phyloP scores from a whole-genome alignment of 2,329 filamentous ascomycete species.

The Alternaria sp. region DNA sequence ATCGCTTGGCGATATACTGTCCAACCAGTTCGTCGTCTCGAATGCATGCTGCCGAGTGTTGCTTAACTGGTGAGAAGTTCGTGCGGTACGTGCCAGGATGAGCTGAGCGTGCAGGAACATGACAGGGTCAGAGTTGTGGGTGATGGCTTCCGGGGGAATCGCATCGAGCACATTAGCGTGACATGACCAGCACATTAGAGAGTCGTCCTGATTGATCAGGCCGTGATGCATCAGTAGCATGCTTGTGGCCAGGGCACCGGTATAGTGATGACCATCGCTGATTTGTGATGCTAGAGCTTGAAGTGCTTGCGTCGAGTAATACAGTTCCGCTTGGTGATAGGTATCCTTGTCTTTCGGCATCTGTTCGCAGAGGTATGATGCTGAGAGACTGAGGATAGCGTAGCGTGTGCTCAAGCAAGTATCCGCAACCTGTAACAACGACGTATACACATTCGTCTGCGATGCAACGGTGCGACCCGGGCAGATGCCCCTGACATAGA shows the following conservation, averaged over 20 bases:
- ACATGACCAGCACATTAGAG: conserved; percentile 40
- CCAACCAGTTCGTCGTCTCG: conserved; percentile 35
- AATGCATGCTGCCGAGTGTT: conserved; percentile 31
- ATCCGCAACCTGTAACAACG: conserved; percentile 30
- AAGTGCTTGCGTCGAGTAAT: conserved; percentile 42
- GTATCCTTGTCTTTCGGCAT: conserved; percentile 34
- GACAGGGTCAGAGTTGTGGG: conserved; percentile 33
- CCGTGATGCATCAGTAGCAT: conserved; percentile 45
- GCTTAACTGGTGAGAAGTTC: conserved; percentile 27
- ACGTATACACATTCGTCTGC: conserved; percentile 36
- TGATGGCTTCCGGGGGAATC: conserved; percentile 29
- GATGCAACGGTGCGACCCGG: conserved; percentile 37
- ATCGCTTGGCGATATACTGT: conserved; percentile 24
- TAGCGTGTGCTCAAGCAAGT: conserved; percentile 38
- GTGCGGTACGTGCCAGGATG: conserved; percentile 36
- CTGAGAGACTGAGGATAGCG: conserved; percentile 41
- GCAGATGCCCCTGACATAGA: conserved; percentile 42
- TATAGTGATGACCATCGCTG: conserved; percentile 31
- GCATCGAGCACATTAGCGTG: conserved; percentile 43
- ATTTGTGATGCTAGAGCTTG: conserved; percentile 38
- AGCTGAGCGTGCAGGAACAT: conserved; percentile 41
- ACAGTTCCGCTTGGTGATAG: conserved; percentile 41
- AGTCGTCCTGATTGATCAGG: conserved; percentile 34
- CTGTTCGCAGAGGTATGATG: conserved; percentile 41
- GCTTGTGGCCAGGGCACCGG: conserved; percentile 40